Evolutionary conservation across 2,329 filamentous ascomycete species (phyloP), one percentile per base, ranked within the genome.

Genomic region (Beauveria varroae): DNA sequence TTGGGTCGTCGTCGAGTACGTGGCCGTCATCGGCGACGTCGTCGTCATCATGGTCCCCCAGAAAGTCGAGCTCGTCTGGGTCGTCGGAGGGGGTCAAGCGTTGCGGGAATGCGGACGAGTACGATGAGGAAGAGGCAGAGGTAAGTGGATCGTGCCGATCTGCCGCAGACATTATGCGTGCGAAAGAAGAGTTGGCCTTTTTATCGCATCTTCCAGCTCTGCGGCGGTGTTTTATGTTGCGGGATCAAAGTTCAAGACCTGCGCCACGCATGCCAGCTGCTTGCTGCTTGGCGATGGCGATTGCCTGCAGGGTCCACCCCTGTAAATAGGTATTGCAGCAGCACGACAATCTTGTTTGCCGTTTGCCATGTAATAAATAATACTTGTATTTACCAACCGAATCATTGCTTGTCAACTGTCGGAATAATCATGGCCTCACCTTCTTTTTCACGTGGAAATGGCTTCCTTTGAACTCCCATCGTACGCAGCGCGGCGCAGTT

Each of bases 1-100:
- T 73, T 22, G 85, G 83, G 69, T 88, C 85, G 53, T 84, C 78
- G 49, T 75, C 76, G 58, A 87, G 75, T 41, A 84, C 65, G 57
- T 73, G 70, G 57, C 67, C 68, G 46, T 68, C 63, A 61, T 68
- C 68, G 62, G 61, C 68, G 34, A 14, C 58, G 64, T 71, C 64
- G 64, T 80, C 75, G 66, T 80, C 76, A 64, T 71, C 69, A 64
- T 71, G 69, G 58, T 70, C 68, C 64, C 71, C 72, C 44, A 79
- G 70, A 51, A 76, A 70, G 68, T 79, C 76, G 65, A 79, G 70
- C 61, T 85, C 77, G 70, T 83, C 80, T 66, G 73, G 73, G 66
- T 75, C 71, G 65, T 77, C 76, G 60, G 70, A 64, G 55, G 64
- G 64, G 18, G 69, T 66, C n/a, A 18, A n/a, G 61, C 65, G 62